Evolutionary conservation across 331 rosid species (phyloP), one percentile per base, ranked within the genome.

Genomic region (Spiraea crenata): DNA sequence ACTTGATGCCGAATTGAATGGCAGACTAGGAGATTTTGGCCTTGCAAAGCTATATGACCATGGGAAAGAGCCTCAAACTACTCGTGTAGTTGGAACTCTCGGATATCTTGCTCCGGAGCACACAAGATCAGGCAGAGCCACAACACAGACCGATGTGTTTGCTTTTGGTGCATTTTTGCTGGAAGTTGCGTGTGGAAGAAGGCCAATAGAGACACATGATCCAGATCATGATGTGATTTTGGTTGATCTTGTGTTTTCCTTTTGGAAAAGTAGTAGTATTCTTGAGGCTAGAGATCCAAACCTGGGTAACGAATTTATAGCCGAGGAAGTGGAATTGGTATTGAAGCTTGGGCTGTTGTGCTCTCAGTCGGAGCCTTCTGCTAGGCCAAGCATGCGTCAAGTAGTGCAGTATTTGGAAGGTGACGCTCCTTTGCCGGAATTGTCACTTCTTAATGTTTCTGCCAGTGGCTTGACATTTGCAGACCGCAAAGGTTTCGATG

Each of bases 261-360:
- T 0, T 25, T 25, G 31, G 31, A 25, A 25, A 25, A 25, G 31
- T 77, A n/a, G 78, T 6, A 9, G 17, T 4, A 42, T 82, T 59
- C 58, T 72, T 6, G 63, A 13, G 20, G 62, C 77, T 15, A 72
- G 9, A 5, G 83, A 82, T 65, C 68, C 66, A 4, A 82, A 69
- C 1, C 9, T 75, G 58, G 70, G 75, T 2, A 8, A 49, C 5
- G 38, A 51, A 2, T 63, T 54, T 20, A 52, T 60, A 10, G 47
- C 31, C 31, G 31, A 25, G 31, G 45, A 37, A 15, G 7, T 35
- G 20, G 64, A 14, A 42, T 25, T 25, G 74, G 86, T 82, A 0
- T 59, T 75, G 72, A 82, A 68, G 63, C 67, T 79, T 9, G 83
- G 74, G 17, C n/a, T 82, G 76, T 14, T 79, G 47, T 79, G 86